These are phyloP conservation scores for Naematelia aurantialba DNA, from an alignment of 768 basidiomycete genomes.

Conservation along the genomic window DNA sequence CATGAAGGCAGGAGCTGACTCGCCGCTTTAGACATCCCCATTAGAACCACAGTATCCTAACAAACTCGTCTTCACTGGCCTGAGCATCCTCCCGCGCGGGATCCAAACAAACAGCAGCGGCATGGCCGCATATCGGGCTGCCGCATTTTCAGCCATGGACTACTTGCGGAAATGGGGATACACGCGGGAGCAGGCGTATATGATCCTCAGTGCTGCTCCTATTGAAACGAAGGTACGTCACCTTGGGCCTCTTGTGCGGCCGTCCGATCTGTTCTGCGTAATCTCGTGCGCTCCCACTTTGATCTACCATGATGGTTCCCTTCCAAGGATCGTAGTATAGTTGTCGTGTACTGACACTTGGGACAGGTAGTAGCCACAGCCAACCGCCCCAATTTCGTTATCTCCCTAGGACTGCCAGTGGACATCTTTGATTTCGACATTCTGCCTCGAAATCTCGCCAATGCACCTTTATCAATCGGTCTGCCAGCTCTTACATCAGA, in stretches of 20 bases:
- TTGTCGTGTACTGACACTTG: no score
- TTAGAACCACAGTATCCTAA: constrained; percentile 66
- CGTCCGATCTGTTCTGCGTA: no score
- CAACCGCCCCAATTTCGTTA: constrained; percentile 67
- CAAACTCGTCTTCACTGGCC: constrained; percentile 73
- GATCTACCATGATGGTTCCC: no score
- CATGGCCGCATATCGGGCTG: constrained; percentile 68
- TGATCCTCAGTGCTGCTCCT: constrained; percentile 66
- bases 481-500: no score
- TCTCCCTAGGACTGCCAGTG: constrained; percentile 68
- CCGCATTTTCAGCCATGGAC: constrained; percentile 68
- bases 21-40: constrained; percentile 56
- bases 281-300: no score
- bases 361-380: constrained; percentile 8
- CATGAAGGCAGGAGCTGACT: no score
- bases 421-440: constrained; percentile 63
- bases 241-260: no score
- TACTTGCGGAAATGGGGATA: constrained; percentile 69
- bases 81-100: constrained; percentile 59
- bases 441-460: no score
- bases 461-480: no score
- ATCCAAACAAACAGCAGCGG: constrained; percentile 46
- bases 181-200: constrained; percentile 73
- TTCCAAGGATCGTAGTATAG: no score
- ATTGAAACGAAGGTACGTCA: constrained; percentile 56